These are phyloP conservation scores for Hypoxylon perforatum DNA, from an alignment of 495 filamentous ascomycete species.

Conservation along the genomic window DNA sequence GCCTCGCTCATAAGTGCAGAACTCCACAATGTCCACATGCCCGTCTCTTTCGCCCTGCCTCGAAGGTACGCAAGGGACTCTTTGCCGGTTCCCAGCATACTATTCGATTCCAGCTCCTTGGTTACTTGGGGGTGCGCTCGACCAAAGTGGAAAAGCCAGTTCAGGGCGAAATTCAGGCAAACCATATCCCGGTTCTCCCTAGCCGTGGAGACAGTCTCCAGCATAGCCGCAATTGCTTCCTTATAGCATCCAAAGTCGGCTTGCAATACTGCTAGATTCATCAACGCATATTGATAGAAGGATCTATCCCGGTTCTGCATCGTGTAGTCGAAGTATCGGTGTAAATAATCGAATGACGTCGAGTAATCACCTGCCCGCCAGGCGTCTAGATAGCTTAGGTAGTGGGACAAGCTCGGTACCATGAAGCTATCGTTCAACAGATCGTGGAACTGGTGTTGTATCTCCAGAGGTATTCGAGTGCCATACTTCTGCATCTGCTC, in stretches of 20 bases:
- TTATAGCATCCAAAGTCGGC: constrained; percentile 93
- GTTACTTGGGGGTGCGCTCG: constrained; percentile 84
- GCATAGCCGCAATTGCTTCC: constrained; percentile 92
- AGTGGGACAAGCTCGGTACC: constrained; percentile 79
- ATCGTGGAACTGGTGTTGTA: constrained; percentile 69
- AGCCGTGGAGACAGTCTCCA: constrained; percentile 90
- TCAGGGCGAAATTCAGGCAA: constrained; percentile 94
- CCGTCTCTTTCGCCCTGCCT: constrained; percentile 85
- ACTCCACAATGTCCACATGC: constrained; percentile 87
- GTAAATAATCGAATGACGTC: constrained; percentile 87
- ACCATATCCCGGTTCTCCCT: constrained; percentile 91
- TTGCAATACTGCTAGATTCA: constrained; percentile 92
- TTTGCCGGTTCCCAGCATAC: constrained; percentile 79
- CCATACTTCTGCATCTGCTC: constrained; percentile 81
- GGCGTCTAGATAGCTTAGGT: constrained; percentile 87
- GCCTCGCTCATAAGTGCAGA: constrained; percentile 89
- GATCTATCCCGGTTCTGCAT: constrained; percentile 84
- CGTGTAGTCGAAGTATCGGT: constrained; percentile 97
- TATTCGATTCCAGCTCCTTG: constrained; percentile 73
- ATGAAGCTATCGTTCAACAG: constrained; percentile 74
- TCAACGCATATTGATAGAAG: constrained; percentile 97
- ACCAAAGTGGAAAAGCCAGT: constrained; percentile 96
- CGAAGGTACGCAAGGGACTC: constrained; percentile 88
- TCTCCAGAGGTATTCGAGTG: constrained; percentile 74
- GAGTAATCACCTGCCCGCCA: constrained; percentile 93